These are phyloP conservation scores for Plectosphaerella sp. DNA, from an alignment of 2,329 filamentous ascomycete species.

Conservation along the genomic window DNA sequence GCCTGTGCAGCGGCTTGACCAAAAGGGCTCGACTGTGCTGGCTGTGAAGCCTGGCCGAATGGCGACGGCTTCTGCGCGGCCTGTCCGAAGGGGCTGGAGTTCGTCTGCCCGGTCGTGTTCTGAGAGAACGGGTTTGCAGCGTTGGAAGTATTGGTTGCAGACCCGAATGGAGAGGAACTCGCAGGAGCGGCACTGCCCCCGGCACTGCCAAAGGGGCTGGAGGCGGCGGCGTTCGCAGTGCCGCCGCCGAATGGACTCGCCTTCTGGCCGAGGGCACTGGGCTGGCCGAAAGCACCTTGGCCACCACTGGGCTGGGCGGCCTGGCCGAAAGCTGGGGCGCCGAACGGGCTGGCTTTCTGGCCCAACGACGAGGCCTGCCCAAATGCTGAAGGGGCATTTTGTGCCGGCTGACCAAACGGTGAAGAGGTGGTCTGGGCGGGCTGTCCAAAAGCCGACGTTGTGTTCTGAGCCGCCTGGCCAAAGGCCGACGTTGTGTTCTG, in stretches of 20 bases:
- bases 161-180: constrained; percentile 10
- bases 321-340: constrained; percentile 14
- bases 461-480: constrained; percentile 2
- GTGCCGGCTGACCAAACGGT: constrained; percentile 5
- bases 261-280: constrained; percentile 29
- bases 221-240: constrained; percentile 7
- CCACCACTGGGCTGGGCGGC: constrained; percentile 4
- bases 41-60: constrained; percentile 11
- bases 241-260: constrained; percentile 30
- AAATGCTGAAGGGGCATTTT: constrained; percentile 20
- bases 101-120: background rate
- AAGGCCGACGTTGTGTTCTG: constrained; percentile 5
- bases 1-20: constrained; percentile 8
- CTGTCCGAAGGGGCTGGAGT: constrained; percentile 7
- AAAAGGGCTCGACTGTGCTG: constrained; percentile 7
- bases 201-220: constrained; percentile 17
- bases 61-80: constrained; percentile 8
- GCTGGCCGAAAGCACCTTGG: constrained; percentile 29
- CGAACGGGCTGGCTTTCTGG: constrained; percentile 24
- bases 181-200: constrained; percentile 1
- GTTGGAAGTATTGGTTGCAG: constrained; percentile 4
- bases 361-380: constrained; percentile 30
- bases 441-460: constrained; percentile 36
- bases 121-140: constrained; percentile 7
- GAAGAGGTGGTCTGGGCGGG: constrained; percentile 22